These are phyloP conservation scores for Aquanectria penicillioides DNA, from an alignment of 2,329 filamentous ascomycete species.

Conservation along the genomic window DNA sequence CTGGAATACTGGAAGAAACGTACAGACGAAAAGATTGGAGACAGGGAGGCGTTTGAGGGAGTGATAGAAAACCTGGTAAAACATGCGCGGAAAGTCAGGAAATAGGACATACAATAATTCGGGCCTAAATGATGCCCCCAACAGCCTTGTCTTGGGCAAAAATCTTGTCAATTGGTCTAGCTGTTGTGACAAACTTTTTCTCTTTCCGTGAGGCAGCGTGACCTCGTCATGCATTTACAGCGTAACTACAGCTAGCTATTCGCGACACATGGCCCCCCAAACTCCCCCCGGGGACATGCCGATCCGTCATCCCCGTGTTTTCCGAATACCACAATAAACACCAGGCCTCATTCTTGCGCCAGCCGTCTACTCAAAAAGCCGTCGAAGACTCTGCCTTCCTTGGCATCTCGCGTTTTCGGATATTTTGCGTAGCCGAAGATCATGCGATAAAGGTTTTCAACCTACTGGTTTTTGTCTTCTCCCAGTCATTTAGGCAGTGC, in stretches of 20 bases:
- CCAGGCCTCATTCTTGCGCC: constrained; percentile 39
- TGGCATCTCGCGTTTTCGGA: constrained; percentile 33
- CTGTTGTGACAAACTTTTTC: constrained; percentile 31
- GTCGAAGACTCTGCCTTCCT: constrained; percentile 29
- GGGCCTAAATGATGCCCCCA: not conserved
- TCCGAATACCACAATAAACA: constrained; percentile 37
- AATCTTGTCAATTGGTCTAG: constrained; percentile 35
- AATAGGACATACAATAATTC: constrained; percentile 59
- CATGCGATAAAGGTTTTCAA: constrained; percentile 34
- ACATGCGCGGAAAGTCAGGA: constrained; percentile 86
- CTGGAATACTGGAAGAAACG: constrained; percentile 89
- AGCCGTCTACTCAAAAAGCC: constrained; percentile 42
- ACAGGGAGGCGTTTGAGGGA: constrained; percentile 93
- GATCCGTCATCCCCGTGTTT: constrained; percentile 27
- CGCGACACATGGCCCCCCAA: constrained; percentile 28
- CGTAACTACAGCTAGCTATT: constrained; percentile 35
- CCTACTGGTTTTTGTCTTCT: constrained; percentile 27
- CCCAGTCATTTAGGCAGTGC: constrained; percentile 50
- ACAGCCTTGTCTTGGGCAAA: constrained; percentile 5
- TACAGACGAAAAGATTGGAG: constrained; percentile 86
- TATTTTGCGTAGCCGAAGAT: constrained; percentile 34
- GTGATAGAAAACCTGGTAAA: constrained; percentile 97
- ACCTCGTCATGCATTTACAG: constrained; percentile 41
- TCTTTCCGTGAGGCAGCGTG: constrained; percentile 31
- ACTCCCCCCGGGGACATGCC: constrained; percentile 22